Evolutionary conservation across 2,329 filamentous ascomycete genomes (phyloP).

Genomic region (Arachnopeziza araneosa): DNA sequence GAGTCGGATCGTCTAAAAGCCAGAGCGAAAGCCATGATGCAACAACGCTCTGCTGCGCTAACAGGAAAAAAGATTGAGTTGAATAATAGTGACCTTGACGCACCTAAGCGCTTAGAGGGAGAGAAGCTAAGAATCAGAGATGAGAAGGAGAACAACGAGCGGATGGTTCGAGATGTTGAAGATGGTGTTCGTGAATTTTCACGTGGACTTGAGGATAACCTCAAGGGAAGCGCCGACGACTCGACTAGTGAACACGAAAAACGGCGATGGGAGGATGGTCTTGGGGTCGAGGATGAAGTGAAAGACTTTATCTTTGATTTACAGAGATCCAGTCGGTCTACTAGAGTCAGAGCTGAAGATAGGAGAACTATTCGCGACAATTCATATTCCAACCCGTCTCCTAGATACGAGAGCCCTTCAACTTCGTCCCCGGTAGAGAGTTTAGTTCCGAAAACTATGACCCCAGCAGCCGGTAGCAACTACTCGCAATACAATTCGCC

Average conservation of each 20-base stretch:
- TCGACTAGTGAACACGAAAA: constrained; percentile 82
- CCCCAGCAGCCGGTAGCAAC: constrained; percentile 50
- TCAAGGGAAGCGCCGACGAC: constrained; percentile 75
- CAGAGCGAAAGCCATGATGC: constrained; percentile 96
- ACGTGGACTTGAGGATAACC: constrained; percentile 74
- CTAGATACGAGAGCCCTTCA: constrained; percentile 32
- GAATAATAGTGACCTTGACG: constrained; percentile 67
- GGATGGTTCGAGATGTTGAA: constrained; percentile 94
- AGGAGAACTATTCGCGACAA: constrained; percentile 33
- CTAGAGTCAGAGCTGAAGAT: constrained; percentile 60
- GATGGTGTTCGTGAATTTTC: constrained; percentile 90
- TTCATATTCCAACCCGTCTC: constrained; percentile 36
- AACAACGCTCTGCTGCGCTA: constrained; percentile 88
- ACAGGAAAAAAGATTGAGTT: constrained; percentile 74
- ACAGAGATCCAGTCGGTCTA: constrained; percentile 75
- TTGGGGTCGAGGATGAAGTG: constrained; percentile 94
- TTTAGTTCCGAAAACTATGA: constrained; percentile 42
- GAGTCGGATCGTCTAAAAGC: constrained; percentile 94
- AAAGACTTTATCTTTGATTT: constrained; percentile 98
- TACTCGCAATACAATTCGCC: constrained; percentile 85
- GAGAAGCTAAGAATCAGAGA: constrained; percentile 75
- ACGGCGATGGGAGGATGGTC: constrained; percentile 89
- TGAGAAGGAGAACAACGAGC: constrained; percentile 90
- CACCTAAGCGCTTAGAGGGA: constrained; percentile 80
- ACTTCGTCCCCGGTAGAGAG: constrained; percentile 27